Conservation (phyloP, 148 eudicot species). For the Camellia lanceoleosa region DNA sequence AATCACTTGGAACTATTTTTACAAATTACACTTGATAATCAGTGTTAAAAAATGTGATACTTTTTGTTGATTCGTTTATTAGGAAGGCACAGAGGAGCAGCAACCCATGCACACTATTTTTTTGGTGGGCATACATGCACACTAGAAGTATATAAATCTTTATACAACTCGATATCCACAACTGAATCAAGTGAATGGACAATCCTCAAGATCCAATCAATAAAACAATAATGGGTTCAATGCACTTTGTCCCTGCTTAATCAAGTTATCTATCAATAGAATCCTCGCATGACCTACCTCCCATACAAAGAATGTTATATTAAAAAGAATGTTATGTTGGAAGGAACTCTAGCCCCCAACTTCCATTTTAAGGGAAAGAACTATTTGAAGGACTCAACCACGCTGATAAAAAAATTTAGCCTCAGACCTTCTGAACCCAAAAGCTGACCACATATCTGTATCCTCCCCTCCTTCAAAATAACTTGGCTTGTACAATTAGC, state of each 20-base stretch:
- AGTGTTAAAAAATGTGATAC: background rate
- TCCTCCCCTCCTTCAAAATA: background rate
- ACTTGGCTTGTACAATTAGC: background rate
- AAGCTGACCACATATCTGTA: background rate
- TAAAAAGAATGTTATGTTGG: background rate
- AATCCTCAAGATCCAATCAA: background rate
- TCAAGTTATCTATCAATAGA: too few relatives aligned
- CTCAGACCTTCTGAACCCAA: background rate
- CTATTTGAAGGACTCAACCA: background rate
- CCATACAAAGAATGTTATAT: background rate
- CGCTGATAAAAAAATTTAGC: background rate
- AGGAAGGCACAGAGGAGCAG: background rate
- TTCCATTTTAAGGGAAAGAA: background rate
- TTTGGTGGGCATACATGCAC: background rate
- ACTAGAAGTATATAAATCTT: background rate
- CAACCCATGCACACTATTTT: background rate
- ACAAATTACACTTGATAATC: background rate
- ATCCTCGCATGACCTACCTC: background rate
- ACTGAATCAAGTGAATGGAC: background rate
- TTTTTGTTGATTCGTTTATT: background rate
- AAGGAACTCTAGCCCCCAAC: conserved; percentile 3
- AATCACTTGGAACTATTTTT: background rate
- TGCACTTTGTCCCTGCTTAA: too few relatives aligned
- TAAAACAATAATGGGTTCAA: too few relatives aligned
- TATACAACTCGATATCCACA: background rate